A percentile compares a stretch with the other conserved stretches of the same genome.
Conservation (phyloP, 768 basidiomycete species). For the Suillus luteus region DNA sequence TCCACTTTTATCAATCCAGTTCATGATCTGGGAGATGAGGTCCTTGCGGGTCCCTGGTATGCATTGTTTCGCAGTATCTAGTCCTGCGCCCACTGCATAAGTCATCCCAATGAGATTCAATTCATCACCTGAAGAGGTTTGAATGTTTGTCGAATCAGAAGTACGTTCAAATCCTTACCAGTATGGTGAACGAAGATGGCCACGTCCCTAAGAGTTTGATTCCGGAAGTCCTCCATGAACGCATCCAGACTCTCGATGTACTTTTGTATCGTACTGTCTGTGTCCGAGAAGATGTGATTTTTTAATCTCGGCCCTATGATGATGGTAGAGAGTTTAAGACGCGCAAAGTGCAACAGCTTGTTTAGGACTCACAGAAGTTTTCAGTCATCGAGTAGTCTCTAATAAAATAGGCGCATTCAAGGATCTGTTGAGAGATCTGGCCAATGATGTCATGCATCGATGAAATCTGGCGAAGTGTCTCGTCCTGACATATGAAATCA, state of each 20-base stretch:
- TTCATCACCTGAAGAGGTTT: conserved; percentile 5
- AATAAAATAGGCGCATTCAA: conserved; percentile 15
- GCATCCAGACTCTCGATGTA: conserved; percentile 1
- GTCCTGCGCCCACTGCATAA: conserved; percentile 8
- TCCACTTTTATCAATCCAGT: conserved; percentile 4
- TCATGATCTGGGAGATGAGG: background rate
- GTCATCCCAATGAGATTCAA: conserved; percentile 2
- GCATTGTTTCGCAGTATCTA: conserved; percentile 9
- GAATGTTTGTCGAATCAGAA: background rate
- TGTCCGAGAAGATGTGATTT: background rate
- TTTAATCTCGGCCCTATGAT: background rate
- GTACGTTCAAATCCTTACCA: conserved; percentile 8
- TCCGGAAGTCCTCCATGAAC: conserved; percentile 12
- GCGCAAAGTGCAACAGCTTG: background rate
- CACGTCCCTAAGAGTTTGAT: conserved; percentile 3
- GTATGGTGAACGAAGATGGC: background rate
- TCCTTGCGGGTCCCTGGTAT: conserved; percentile 7
- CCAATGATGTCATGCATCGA: background rate
- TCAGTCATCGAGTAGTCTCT: conserved; percentile 10
- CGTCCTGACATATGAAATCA: conserved; percentile 1
- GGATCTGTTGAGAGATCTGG: conserved; percentile 6
- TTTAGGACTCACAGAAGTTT: conserved; percentile 11
- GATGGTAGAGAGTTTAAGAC: background rate
- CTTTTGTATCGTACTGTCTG: background rate
- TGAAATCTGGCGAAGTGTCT: conserved; percentile 5